Evolutionary conservation across 1,284 basidiomycete species (phyloP), one percentile per base, ranked within the genome.

Genomic region (Trichosporon sp.): DNA sequence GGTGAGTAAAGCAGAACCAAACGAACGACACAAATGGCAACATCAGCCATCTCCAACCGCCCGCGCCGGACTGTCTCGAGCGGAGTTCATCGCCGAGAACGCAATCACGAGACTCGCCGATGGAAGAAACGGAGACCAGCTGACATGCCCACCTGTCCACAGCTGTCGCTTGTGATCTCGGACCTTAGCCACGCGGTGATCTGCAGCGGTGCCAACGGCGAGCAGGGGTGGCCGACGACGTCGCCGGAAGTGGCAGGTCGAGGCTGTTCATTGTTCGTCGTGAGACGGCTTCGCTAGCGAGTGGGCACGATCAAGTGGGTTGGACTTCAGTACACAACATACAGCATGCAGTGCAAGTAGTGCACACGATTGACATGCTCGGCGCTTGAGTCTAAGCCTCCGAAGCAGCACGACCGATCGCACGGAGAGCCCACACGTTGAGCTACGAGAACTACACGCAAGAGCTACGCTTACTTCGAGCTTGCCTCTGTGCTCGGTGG

Each of bases 371-470:
- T 5, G 51, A 8, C 51, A 54, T 54, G 51, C 51, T 54, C 51
- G 51, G 51, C 51, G 51, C 51, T 54, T 54, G 51, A 54, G 51
- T 54, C 51, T 54, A 54, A 54, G 19, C 21, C 51, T 54, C 21
- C 51, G 21, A 54, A 19, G 19, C 51, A 21, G 51, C 6, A 54
- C 51, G 51, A 54, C 51, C 51, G 51, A 54, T 54, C 19, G 51
- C 19, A 5, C 7, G 19, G 19, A 54, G 51, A 54, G 19, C 51
- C 51, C 11, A 21, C 51, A 8, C 10, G 21, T 3, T 1, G 21
- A 54, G 51, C 51, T 54, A 11, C 51, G 51, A 54, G 43, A 43
- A 16, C 10, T 43, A 12, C 40, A 43, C 40, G 40, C 40, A 12
- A 12, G 11, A 43, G 26, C 26, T 26, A 43, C 40, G 40, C 40